Evolutionary conservation across 1,139 yeast species (phyloP), one percentile per base, ranked within the genome.

Genomic region (Blastobotrys buckinghamii): DNA sequence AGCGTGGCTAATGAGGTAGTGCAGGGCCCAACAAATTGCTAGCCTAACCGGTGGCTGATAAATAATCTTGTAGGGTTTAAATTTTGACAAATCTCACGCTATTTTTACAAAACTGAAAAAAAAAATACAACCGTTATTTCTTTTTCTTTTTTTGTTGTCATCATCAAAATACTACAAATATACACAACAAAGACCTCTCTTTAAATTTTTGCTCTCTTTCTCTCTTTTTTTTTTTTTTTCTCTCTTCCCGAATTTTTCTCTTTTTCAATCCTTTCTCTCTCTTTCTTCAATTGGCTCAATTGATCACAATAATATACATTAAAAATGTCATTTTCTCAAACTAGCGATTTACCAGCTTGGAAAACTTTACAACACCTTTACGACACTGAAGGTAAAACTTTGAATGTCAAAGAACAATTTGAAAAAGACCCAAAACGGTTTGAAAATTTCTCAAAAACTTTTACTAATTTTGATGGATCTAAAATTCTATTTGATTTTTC

Each of bases 401-500:
- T 88, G 68, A 77, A 82, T 56, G 89, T 90, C 54, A 79, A 78
- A 66, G 84, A 82, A 44, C 94, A 85, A 60, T 92, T 92, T 69
- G 69, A 75, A 48, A 71, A 77, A 58, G 96, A 92, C 68, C 70
- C 86, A 16, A 63, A 77, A 54, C 81, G 98, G 67, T 88, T 82
- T 66, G 75, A 73, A 55, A 88, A 87, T 70, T 81, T 75, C 63
- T 78, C 95, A 57, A 79, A 79, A 67, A 81, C 86, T 50, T 88
- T 89, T 69, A 72, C 74, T 61, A 90, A 89, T 75, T 85, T 67
- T 68, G 97, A 90, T 64, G 90, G 84, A 42, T 84, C 95, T 47
- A 76, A 89, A 73, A 85, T 92, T 63, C 74, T 92, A 63, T 92
- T 90, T 66, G 98, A 92, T 69, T 92, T 83, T 77, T 87, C 96